Percentiles rank a stretch among this genome's conserved stretches.
phyloP scores from a whole-genome alignment of 192 early-diverging fungal species.

The Rhizophlyctis rosea region DNA sequence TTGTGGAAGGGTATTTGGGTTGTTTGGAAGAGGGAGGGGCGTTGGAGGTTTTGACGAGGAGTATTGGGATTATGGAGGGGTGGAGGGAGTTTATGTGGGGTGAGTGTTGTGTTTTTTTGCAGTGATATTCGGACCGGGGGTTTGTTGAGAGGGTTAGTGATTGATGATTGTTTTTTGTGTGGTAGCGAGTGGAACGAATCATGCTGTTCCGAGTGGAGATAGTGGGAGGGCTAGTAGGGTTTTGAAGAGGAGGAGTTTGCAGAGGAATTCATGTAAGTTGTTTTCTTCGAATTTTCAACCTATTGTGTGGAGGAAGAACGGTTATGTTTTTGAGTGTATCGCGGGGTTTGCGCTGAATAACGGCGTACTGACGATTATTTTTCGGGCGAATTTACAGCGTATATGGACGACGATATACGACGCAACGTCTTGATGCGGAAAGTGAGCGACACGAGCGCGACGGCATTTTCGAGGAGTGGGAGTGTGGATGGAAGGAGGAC shows the following conservation, averaged over 20 bases:
- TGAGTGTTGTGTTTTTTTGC: neutral
- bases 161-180: slow-evolving; percentile 1
- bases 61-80: slow-evolving; percentile 6
- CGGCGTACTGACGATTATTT: too few species aligned
- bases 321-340: too few species aligned
- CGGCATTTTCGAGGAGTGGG: neutral
- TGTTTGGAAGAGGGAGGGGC: slow-evolving; percentile 6
- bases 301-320: too few species aligned
- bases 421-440: neutral
- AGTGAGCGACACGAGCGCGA: neutral
- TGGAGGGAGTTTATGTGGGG: slow-evolving; percentile 13
- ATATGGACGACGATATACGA: neutral
- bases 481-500: neutral
- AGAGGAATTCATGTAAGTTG: neutral
- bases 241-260: slow-evolving; percentile 1
- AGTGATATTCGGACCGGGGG: neutral
- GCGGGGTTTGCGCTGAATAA: too few species aligned
- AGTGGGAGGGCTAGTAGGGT: neutral
- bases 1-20: slow-evolving; percentile 22
- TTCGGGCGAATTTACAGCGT: too few species aligned
- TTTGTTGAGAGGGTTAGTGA: neutral
- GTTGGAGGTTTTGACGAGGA: slow-evolving; percentile 2
- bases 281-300: too few species aligned
- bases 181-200: too few species aligned
- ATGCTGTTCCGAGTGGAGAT: too few species aligned